These are phyloP conservation scores for Iris macrosiphon DNA, from an alignment of 106 monocot species.

Conservation along the genomic window DNA sequence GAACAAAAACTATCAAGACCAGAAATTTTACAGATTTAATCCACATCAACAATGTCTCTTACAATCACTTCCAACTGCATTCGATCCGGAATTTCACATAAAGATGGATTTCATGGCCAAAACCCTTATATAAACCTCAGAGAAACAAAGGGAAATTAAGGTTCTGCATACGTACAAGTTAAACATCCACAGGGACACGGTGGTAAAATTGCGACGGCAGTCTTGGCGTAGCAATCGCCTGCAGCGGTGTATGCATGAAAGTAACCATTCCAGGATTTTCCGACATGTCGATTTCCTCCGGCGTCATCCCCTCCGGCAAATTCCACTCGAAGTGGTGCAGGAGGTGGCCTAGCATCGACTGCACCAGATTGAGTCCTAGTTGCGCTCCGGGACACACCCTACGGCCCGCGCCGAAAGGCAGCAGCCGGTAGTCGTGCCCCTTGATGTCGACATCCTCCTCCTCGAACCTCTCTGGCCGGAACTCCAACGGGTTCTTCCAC, in stretches of 20 bases:
- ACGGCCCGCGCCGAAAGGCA: conserved; percentile 88
- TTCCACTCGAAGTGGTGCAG: conserved; percentile 83
- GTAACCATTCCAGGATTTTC: conserved; percentile 84
- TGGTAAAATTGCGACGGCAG: too few species aligned
- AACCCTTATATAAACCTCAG: too few species aligned
- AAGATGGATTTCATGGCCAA: too few species aligned
- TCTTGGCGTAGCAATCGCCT: conserved; percentile 62
- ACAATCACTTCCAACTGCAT: too few species aligned
- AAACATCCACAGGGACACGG: too few species aligned
- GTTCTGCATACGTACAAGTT: too few species aligned
- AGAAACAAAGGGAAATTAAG: too few species aligned
- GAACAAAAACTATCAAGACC: too few species aligned
- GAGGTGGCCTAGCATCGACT: conserved; percentile 86
- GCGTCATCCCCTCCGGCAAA: conserved; percentile 48
- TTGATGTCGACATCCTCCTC: conserved; percentile 87
- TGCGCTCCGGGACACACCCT: conserved; percentile 88
- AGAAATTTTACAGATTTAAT: too few species aligned
- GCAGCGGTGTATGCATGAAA: conserved; percentile 71
- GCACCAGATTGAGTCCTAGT: conserved; percentile 77
- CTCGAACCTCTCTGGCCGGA: conserved; percentile 66
- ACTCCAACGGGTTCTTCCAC: conserved; percentile 71
- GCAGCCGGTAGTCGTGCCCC: conserved; percentile 73
- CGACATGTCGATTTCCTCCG: conserved; percentile 58
- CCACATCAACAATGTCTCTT: too few species aligned
- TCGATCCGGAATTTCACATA: too few species aligned